Base-by-base conservation (phyloP, 2,329 filamentous ascomycete genomes). In the Emmonsiellopsis sp. region DNA sequence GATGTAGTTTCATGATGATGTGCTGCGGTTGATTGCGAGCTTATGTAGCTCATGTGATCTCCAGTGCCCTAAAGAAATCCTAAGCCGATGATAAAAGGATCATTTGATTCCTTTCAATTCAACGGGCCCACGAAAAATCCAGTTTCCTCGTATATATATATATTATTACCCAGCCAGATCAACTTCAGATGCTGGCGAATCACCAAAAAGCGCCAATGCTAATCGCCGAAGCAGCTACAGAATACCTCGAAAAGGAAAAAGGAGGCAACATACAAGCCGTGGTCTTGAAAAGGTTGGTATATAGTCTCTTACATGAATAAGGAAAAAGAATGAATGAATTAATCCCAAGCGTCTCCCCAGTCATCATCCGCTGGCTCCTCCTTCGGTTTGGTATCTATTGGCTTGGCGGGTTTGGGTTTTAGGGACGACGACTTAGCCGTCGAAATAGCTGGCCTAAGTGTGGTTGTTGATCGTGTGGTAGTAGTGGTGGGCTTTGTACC, bases 311-410 rank as follows among this genome's bases (percentile, higher is more conserved):
- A 45, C 20, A 15, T n/a, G 11, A 30, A 48, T 40, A 31, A 53
- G 10, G 16, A 53, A 40, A 31, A 13, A 47, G 8, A 8, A 9
- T 16, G 62, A 43, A 51, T 5, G 3, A n/a, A 42, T 55, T 62
- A 77, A 57, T 75, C 73, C 73, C 73, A 76, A 34, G 72, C 74
- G 60, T 73, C 73, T 20, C 74, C 74, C 73, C 74, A 76, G 61
- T 77, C 73, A 57, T 76, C 73, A 20, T 61, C 63, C 31, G 64
- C 64, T 15, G 45, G 35, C 37, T 68, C 65, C 37, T 73, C 63
- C 62, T 74, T 67, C 1, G 85, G 85, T 62, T 82, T 84, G 62
- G 81, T 78, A 62, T 87, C 80, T 57, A 88, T 81, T 70, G 85
- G 87, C 72, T 88, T 90, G 0, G 79, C 70, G 1, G 65, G 67